Evolutionary conservation across 768 basidiomycete genomes (phyloP).

Genomic region (Mycena crocata): DNA sequence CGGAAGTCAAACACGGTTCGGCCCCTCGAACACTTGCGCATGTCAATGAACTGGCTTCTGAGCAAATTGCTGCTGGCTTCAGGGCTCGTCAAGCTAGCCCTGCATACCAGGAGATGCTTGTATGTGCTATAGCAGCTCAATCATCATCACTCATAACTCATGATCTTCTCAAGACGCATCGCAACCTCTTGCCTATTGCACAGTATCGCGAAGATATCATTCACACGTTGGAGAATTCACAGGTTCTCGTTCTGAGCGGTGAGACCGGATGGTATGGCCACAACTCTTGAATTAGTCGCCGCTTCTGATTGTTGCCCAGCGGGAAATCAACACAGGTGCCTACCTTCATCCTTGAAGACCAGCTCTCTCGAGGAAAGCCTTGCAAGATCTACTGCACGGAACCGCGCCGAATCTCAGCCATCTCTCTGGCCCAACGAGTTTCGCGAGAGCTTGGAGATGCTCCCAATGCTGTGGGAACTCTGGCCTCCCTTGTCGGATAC

Average conservation of each 20-base stretch:
- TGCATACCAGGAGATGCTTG: slow-evolving; percentile 91
- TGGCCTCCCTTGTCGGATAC: slow-evolving; percentile 88
- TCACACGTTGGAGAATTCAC: slow-evolving; percentile 73
- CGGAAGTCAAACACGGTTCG: slow-evolving; percentile 26
- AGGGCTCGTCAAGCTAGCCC: slow-evolving; percentile 67
- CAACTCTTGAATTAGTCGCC: background rate
- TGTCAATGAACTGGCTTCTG: slow-evolving; percentile 46
- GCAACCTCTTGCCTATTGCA: slow-evolving; percentile 88
- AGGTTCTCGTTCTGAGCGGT: slow-evolving; percentile 85
- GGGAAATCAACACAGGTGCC: slow-evolving; percentile 99
- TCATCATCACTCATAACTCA: slow-evolving; percentile 8
- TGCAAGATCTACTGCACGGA: slow-evolving; percentile 97
- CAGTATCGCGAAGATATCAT: slow-evolving; percentile 81
- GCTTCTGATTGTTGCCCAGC: slow-evolving; percentile 52
- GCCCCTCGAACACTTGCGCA: slow-evolving; percentile 6
- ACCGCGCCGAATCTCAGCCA: slow-evolving; percentile 94
- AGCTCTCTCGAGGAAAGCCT: slow-evolving; percentile 79
- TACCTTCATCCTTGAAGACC: slow-evolving; percentile 91
- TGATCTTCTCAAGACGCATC: slow-evolving; percentile 64
- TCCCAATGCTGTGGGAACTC: slow-evolving; percentile 80
- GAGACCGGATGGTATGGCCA: slow-evolving; percentile 55
- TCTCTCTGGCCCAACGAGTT: slow-evolving; percentile 94
- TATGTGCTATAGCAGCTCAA: slow-evolving; percentile 50
- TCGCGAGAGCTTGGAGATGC: slow-evolving; percentile 93
- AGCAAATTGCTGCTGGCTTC: slow-evolving; percentile 70